phyloP scores from a whole-genome alignment of 106 monocot genomes.

The Cymbidium sinense region DNA sequence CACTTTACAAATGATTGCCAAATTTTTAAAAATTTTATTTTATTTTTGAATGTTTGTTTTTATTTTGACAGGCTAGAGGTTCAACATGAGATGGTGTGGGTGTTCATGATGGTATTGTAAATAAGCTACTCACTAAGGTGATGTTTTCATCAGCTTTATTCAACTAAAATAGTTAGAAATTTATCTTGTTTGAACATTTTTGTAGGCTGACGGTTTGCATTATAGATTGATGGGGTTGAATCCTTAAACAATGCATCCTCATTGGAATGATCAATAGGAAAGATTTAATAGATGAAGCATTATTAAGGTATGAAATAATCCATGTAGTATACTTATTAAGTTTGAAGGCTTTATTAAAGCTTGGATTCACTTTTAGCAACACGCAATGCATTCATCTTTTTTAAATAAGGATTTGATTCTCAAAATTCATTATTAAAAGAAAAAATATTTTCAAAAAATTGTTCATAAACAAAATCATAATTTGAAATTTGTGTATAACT shows the following conservation, averaged over 20 bases:
- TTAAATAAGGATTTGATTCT: neutral
- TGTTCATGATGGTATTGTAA: constrained; percentile 98
- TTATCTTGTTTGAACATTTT: neutral
- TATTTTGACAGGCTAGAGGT: constrained; percentile 71
- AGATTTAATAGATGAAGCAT: constrained; percentile 95
- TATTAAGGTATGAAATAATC: constrained; percentile 53
- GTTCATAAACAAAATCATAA: neutral
- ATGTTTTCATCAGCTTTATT: constrained; percentile 1
- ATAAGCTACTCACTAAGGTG: constrained; percentile 99
- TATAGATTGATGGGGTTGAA: constrained; percentile 98
- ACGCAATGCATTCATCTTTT: neutral
- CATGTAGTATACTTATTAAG: neutral
- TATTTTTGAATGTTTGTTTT: neutral
- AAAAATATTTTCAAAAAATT: neutral
- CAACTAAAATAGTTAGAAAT: neutral
- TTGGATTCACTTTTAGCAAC: neutral
- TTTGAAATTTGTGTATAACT: neutral
- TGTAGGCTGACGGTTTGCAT: constrained; percentile 19
- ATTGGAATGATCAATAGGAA: constrained; percentile 99
- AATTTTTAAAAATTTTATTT: neutral
- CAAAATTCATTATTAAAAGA: neutral
- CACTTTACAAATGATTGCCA: neutral
- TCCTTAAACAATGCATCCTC: constrained; percentile 90
- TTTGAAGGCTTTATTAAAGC: neutral
- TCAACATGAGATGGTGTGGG: constrained; percentile 98